Base-by-base conservation (phyloP, 768 basidiomycete genomes). In the Heimioporus sp. region DNA sequence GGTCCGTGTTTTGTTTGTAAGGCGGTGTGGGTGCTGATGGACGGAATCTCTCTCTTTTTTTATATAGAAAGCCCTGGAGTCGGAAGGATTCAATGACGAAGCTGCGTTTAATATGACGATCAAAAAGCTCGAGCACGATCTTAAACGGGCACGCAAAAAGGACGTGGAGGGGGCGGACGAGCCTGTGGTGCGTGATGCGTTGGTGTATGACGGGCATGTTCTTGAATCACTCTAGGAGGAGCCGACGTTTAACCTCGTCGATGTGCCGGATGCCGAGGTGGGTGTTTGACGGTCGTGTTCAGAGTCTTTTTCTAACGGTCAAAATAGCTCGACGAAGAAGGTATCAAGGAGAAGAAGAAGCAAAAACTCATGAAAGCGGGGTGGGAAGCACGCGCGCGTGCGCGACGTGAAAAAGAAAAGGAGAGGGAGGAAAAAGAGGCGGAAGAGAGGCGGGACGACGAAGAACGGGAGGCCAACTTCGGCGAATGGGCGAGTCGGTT, bases 301-400 rank as follows among this genome's bases (percentile, higher is more conserved):
- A 34, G 10, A 10, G 10, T 2, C 32, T 9, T 34, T 34, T 34
- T 9, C 2, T 5, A 34, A 17, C 24, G 34, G 17, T 36, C 15
- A 10, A 10, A 30, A 16, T 52, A 92, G 87, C 78, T 93, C 9
- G 90, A 92, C 60, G 95, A 98, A 63, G 94, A 96, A 37, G 80
- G 85, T 21, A 66, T 98, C 34, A 98, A 91, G 66, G 97, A 99
- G 70, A 99, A 98, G 74, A 86, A 85, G 63, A 90, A 87, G 62
- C 97, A 99, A 66, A 88, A 85, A 58, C 77, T 98, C 31, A 74
- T 95, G 73, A 98, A 97, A 68, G 92, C 94, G 0, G 92, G 91
- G 1, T 94, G 87, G 67, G 96, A 98, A 52, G 92, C 95, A 0
- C 86, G 97, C 19, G 81, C 84, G 32, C 85, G 92, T 2, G 82